Percentiles rank a stretch among this genome's conserved stretches.
Evolutionary conservation across 2,329 filamentous ascomycete genomes (phyloP).

Genomic region (Fragosphaeria purpurea): DNA sequence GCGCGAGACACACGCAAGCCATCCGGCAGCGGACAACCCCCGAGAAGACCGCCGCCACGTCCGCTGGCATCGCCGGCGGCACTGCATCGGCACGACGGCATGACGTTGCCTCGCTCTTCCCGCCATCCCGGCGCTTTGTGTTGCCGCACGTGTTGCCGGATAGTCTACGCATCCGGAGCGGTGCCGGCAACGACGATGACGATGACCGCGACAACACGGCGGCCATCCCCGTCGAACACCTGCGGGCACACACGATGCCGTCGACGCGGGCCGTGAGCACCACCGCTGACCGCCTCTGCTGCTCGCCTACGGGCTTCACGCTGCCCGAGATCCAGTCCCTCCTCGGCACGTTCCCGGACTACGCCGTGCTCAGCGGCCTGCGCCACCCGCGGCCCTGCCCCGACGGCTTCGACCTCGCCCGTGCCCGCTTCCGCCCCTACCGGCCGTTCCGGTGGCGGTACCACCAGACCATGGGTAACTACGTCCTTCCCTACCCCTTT

Average conservation of each 20-base stretch:
- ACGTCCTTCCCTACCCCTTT: conserved; percentile 20
- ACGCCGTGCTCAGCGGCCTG: conserved; percentile 63
- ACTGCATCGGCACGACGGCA: too few relatives aligned
- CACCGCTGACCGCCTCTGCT: conserved; percentile 5
- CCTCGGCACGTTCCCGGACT: conserved; percentile 71
- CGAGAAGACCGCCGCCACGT: too few relatives aligned
- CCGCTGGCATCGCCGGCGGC: too few relatives aligned
- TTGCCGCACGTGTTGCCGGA: too few relatives aligned
- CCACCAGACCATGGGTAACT: conserved; percentile 79
- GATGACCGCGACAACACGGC: too few relatives aligned
- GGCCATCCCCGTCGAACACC: too few relatives aligned
- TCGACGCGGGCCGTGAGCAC: too few relatives aligned
- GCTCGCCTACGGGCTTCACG: conserved; percentile 52
- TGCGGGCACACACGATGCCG: too few relatives aligned
- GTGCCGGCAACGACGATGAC: background rate
- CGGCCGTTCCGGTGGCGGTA: conserved; percentile 76
- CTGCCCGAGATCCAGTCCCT: conserved; percentile 53
- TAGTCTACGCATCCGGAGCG: background rate
- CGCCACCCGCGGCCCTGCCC: conserved; percentile 54
- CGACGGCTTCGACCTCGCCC: conserved; percentile 54
- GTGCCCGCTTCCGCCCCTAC: conserved; percentile 63
- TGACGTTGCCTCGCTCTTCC: too few relatives aligned
- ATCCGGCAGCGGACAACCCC: too few relatives aligned
- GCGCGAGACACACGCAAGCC: too few relatives aligned
- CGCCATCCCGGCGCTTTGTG: too few relatives aligned